Conservation (phyloP, 768 basidiomycete genomes). For the Cytidiella melzeri region DNA sequence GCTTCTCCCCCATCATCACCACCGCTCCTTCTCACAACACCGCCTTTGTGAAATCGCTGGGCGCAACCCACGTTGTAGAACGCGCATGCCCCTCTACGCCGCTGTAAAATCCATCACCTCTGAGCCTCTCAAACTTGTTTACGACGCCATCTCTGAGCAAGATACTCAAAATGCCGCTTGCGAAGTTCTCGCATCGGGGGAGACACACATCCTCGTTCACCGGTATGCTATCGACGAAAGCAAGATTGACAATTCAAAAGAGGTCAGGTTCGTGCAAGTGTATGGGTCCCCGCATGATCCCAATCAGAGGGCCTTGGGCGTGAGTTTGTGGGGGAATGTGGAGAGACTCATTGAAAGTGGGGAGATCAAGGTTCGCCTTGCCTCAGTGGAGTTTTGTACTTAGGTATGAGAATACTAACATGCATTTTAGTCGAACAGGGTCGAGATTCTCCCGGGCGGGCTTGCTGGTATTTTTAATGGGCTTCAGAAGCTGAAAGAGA, state of each 20-base stretch:
- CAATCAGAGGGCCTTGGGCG: too few species aligned
- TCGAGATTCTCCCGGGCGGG: constrained; percentile 20
- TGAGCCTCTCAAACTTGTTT: constrained; percentile 18
- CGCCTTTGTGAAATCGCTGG: too few species aligned
- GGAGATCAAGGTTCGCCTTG: constrained; percentile 15
- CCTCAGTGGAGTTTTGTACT: neutral
- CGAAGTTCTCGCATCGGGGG: constrained; percentile 20
- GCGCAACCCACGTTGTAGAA: too few species aligned
- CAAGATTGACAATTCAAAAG: constrained; percentile 8
- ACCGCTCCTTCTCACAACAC: too few species aligned
- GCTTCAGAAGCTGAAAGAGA: constrained; percentile 14
- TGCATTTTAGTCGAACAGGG: constrained; percentile 11
- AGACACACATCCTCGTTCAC: constrained; percentile 9
- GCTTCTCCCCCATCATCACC: too few species aligned
- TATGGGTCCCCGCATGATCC: constrained; percentile 8
- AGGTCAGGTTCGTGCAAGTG: constrained; percentile 1
- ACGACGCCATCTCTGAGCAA: constrained; percentile 16
- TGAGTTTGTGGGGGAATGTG: neutral
- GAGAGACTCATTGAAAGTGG: constrained; percentile 8
- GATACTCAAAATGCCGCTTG: constrained; percentile 21
- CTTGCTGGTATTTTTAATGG: constrained; percentile 19
- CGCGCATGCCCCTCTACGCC: too few species aligned
- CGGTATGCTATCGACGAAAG: neutral
- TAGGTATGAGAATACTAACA: neutral
- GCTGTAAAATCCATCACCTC: constrained; percentile 10